Evolutionary conservation across 768 basidiomycete genomes (phyloP), one percentile per base, ranked within the genome.

Genomic region (Psilocybe cubensis): DNA sequence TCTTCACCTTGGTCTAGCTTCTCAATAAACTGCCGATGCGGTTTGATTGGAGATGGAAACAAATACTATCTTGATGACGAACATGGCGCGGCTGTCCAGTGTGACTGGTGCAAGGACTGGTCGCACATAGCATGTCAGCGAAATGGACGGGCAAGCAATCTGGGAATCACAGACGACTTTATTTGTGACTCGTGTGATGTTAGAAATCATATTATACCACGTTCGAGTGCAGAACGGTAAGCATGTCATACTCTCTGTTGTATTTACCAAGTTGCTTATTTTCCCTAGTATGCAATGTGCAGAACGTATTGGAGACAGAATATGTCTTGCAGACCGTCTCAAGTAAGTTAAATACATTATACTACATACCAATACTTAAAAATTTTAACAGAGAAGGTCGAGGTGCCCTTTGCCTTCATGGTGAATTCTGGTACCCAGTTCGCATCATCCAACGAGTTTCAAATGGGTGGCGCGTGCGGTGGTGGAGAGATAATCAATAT

Each of bases 61-160:
- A 42, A 10, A 5, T 43, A 1, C 3, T 57, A 3, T 57, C 54
- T 14, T 14, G 51, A n/a, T 14, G 21, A 27, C 9, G 52, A 61
- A 7, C 44, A 68, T 18, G 68, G 66, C 1, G 45, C 42, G 14
- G 61, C 63, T 12, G 54, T 72, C 18, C 66, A 66, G 35, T 69
- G 67, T 29, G 25, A 60, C 20, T 18, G 54, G 4, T 70, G 68
- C 33, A 25, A 23, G 3, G 49, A 59, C 17, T 70, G 67, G 68
- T 66, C 64, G 2, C 67, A 70, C 61, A 54, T 68, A 50, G 63
- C 67, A 12, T 72, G 70, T 45, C 70, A 70, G 47, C 21, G 41
- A 14, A 46, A 66, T 18, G 70, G 68, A 31, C 28, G 66, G 11
- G 70, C 67, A 1, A 57, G 61, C 51, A 44, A 47, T 10, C 48